phyloP scores from a whole-genome alignment of 176 grass and related monocot species.

The Rhynchospora pubera region DNA sequence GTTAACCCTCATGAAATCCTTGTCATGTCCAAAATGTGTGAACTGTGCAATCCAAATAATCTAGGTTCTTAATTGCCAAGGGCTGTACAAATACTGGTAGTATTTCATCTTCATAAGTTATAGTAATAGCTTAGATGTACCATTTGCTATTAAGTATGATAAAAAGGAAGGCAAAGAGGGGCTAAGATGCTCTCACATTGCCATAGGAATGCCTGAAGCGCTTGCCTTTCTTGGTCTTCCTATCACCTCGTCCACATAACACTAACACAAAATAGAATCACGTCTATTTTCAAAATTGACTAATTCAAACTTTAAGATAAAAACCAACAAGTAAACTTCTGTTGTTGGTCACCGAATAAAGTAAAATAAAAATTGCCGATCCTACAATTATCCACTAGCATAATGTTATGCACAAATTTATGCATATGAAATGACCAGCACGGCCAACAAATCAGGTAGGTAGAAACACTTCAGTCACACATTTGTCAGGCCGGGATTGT shows the following conservation, averaged over 20 bases:
- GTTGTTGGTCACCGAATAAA: too few relatives aligned
- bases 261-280: slow-evolving; percentile 4
- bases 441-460: too few relatives aligned
- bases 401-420: too few relatives aligned
- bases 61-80: background rate
- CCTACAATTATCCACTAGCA: too few relatives aligned
- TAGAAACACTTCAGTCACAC: too few relatives aligned
- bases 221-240: slow-evolving; percentile 14
- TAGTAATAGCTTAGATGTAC: background rate
- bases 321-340: too few relatives aligned
- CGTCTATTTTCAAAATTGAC: background rate
- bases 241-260: slow-evolving; percentile 23
- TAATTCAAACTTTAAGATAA: too few relatives aligned
- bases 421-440: too few relatives aligned
- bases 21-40: background rate
- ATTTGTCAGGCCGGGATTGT: too few relatives aligned
- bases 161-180: background rate
- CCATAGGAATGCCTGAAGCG: slow-evolving; percentile 14
- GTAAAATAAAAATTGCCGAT: too few relatives aligned
- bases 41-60: background rate
- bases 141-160: background rate
- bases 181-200: slow-evolving; percentile 4
- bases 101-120: background rate
- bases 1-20: background rate
- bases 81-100: too few relatives aligned